Evolutionary conservation across 2,329 filamentous ascomycete genomes (phyloP).

Genomic region (Dothideomycetes sp.): DNA sequence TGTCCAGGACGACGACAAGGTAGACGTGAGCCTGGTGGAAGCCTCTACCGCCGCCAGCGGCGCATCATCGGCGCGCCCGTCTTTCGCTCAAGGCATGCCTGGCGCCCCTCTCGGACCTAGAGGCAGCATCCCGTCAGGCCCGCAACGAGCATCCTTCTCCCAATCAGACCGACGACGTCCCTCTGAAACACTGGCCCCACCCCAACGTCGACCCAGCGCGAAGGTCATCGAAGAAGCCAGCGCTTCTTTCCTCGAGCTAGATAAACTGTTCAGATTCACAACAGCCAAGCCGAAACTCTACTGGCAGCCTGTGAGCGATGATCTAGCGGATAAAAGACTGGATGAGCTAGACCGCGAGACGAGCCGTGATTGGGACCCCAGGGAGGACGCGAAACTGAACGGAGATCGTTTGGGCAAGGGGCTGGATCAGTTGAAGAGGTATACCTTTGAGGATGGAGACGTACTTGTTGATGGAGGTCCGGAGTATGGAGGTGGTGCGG

Average conservation of each 20-base stretch:
- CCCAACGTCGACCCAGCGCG: slow-evolving; percentile 1
- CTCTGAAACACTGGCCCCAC: background rate
- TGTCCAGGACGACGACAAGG: slow-evolving; percentile 17
- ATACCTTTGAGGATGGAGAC: slow-evolving; percentile 33
- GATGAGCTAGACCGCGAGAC: slow-evolving; percentile 43
- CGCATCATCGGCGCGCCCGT: slow-evolving; percentile 2
- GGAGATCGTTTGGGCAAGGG: slow-evolving; percentile 12
- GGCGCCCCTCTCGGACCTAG: slow-evolving; percentile 22
- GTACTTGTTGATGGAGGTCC: slow-evolving; percentile 29
- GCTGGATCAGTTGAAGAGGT: slow-evolving; percentile 27
- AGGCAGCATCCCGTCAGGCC: slow-evolving; percentile 10
- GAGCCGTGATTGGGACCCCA: slow-evolving; percentile 27
- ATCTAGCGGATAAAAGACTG: slow-evolving; percentile 54
- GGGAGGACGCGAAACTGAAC: slow-evolving; percentile 16
- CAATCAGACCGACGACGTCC: background rate
- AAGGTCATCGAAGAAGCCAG: slow-evolving; percentile 8
- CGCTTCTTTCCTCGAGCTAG: slow-evolving; percentile 41
- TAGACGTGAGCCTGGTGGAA: slow-evolving; percentile 22
- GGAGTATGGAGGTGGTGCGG: slow-evolving; percentile 19
- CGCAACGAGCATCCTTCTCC: slow-evolving; percentile 4
- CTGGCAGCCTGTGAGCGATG: slow-evolving; percentile 53
- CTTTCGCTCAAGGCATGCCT: background rate
- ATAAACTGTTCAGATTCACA: slow-evolving; percentile 50
- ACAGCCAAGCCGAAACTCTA: slow-evolving; percentile 53
- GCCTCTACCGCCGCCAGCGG: slow-evolving; percentile 14